These are phyloP conservation scores for Chaetothyriales sp. DNA, from an alignment of 2,329 filamentous ascomycete genomes.

Conservation along the genomic window DNA sequence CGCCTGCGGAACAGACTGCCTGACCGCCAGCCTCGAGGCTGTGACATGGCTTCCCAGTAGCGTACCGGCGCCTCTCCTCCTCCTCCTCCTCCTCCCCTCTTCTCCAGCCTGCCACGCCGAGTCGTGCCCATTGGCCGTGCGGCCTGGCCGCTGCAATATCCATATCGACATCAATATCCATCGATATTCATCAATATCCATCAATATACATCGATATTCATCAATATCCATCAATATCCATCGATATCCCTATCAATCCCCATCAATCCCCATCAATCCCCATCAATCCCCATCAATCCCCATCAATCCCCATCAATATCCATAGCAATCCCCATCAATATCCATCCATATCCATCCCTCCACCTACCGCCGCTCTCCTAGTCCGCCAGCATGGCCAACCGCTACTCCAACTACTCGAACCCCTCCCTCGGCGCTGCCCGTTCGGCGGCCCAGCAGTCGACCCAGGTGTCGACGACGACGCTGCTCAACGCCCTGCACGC, in stretches of 20 bases:
- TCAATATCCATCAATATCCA: neutral
- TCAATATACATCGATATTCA: no score
- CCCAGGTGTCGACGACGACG: slow-evolving; percentile 83
- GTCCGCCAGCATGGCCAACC: slow-evolving; percentile 40
- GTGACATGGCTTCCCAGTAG: neutral
- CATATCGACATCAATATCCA: no score
- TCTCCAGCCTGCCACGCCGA: neutral
- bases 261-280: no score
- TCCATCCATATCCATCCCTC: neutral
- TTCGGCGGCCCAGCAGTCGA: slow-evolving; percentile 50
- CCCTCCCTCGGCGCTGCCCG: slow-evolving; percentile 45
- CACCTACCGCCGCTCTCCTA: neutral
- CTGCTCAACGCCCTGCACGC: slow-evolving; percentile 86
- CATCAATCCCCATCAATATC: no score
- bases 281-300: no score
- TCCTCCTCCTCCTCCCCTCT: no score
- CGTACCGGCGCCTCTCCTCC: neutral
- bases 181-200: neutral
- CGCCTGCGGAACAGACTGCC: neutral
- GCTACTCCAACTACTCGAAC: slow-evolving; percentile 48
- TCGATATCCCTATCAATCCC: no score
- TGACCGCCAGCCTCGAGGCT: neutral
- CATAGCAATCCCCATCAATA: no score
- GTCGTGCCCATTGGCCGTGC: neutral
- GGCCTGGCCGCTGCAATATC: no score